Evolutionary conservation across 805 yeast species (phyloP).

Genomic region (Myxozyma melibiosi): DNA sequence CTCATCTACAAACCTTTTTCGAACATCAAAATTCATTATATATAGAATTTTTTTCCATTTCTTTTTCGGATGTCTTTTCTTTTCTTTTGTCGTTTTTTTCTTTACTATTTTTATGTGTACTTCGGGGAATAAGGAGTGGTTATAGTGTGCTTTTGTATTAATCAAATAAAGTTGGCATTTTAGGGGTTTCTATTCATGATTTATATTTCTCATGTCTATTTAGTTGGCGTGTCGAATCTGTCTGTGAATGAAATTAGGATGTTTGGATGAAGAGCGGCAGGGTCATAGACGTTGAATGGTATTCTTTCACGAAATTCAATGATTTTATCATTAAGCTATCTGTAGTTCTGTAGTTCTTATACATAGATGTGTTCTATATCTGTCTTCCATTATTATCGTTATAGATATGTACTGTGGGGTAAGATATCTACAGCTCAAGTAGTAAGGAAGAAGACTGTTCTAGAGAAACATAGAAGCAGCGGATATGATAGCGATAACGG

Average conservation of each 20-base stretch:
- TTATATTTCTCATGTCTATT: conserved; percentile 13
- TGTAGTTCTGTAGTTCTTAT: no score
- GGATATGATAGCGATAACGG: no score
- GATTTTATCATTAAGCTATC: conserved; percentile 5
- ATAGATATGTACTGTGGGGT: no score
- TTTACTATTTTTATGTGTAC: conserved; percentile 12
- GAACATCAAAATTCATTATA: conserved; percentile 16
- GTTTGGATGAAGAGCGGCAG: conserved; percentile 11
- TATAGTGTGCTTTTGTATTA: conserved; percentile 27
- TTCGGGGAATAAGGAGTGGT: conserved; percentile 30
- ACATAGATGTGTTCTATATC: no score
- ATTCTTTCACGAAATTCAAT: conserved; percentile 8
- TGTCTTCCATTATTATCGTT: no score
- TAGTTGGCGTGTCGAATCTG: not conserved
- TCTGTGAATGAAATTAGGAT: conserved; percentile 4
- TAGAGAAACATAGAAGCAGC: no score
- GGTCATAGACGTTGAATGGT: conserved; percentile 8
- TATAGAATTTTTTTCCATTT: conserved; percentile 15
- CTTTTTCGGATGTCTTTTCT: conserved; percentile 10
- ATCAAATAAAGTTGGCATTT: conserved; percentile 30
- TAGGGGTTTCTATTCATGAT: conserved; percentile 22
- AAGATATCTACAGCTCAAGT: no score
- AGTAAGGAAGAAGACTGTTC: no score
- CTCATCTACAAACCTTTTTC: conserved; percentile 5
- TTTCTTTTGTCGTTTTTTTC: not conserved